Percentiles rank a stretch among this genome's conserved stretches.
Conservation (phyloP, 2,329 filamentous ascomycete species). For the Capronia epimyces region DNA sequence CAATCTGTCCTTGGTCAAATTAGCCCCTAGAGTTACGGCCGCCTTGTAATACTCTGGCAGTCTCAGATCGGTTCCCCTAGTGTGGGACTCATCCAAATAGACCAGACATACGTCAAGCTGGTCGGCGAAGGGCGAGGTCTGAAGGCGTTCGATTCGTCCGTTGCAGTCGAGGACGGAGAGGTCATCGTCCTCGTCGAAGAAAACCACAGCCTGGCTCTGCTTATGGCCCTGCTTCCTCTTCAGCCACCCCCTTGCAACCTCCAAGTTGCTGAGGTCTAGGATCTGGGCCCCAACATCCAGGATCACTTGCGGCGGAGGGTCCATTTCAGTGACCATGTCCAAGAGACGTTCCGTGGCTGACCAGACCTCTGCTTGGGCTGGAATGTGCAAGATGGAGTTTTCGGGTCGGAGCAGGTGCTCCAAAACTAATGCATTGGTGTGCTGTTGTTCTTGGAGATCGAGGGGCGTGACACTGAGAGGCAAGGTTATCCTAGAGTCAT, state of each 20-base stretch:
- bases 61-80: constrained; percentile 62
- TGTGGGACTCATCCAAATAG: constrained; percentile 66
- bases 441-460: constrained; percentile 50
- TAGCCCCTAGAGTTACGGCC: constrained; percentile 61
- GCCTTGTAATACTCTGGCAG: constrained; percentile 56
- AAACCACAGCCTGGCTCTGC: constrained; percentile 48
- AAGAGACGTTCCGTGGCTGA: constrained; percentile 45
- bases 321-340: constrained; percentile 37
- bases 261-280: constrained; percentile 55
- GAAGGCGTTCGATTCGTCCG: constrained; percentile 36
- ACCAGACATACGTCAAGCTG: constrained; percentile 58
- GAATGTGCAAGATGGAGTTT: constrained; percentile 37
- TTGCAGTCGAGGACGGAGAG: constrained; percentile 31
- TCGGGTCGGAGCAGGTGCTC: constrained; percentile 52
- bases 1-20: constrained; percentile 58
- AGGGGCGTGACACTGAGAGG: constrained; percentile 54
- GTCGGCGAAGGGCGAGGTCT: constrained; percentile 53
- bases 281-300: constrained; percentile 68
- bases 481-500: constrained; percentile 54
- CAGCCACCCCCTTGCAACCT: constrained; percentile 54
- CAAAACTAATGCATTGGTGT: constrained; percentile 65
- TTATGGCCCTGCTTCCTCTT: constrained; percentile 16
- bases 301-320: constrained; percentile 51
- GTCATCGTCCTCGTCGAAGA: constrained; percentile 42
- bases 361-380: constrained; percentile 20